These are phyloP conservation scores for Astrephomene gubernaculifera DNA, from an alignment of 139 green algal genomes.

Conservation along the genomic window DNA sequence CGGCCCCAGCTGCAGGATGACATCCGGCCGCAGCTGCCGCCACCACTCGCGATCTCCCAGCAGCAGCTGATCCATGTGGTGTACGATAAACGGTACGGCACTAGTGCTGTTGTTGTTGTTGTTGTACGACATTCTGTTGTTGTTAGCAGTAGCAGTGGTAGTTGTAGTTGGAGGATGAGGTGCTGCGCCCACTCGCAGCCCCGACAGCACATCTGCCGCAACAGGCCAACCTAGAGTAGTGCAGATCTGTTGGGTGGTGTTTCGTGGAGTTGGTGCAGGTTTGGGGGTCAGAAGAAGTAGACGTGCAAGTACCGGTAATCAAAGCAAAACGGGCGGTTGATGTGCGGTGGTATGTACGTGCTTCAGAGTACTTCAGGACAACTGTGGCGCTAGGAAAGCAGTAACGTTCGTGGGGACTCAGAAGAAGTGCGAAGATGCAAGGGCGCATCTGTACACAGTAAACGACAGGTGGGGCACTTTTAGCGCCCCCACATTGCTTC, in stretches of 20 bases:
- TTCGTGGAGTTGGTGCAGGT: background rate
- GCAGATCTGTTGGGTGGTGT: background rate
- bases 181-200: slow-evolving; percentile 67
- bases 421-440: background rate
- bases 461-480: no score
- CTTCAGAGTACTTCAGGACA: background rate
- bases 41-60: slow-evolving; percentile 71
- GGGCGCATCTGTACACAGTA: background rate
- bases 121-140: background rate
- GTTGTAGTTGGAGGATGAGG: no score
- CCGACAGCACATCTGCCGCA: slow-evolving; percentile 89
- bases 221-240: slow-evolving; percentile 86
- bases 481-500: no score
- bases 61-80: slow-evolving; percentile 87
- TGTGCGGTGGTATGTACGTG: background rate
- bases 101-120: no score
- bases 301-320: no score
- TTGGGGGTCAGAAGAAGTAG: no score
- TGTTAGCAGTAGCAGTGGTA: no score
- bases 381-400: background rate
- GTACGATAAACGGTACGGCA: slow-evolving; percentile 60
- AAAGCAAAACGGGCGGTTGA: background rate
- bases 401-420: background rate
- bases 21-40: slow-evolving; percentile 76
- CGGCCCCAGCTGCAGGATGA: slow-evolving; percentile 86